Percentiles rank a stretch among this genome's conserved stretches.
phyloP scores from a whole-genome alignment of 495 filamentous ascomycete species.

The Stereocaulon alpinum region DNA sequence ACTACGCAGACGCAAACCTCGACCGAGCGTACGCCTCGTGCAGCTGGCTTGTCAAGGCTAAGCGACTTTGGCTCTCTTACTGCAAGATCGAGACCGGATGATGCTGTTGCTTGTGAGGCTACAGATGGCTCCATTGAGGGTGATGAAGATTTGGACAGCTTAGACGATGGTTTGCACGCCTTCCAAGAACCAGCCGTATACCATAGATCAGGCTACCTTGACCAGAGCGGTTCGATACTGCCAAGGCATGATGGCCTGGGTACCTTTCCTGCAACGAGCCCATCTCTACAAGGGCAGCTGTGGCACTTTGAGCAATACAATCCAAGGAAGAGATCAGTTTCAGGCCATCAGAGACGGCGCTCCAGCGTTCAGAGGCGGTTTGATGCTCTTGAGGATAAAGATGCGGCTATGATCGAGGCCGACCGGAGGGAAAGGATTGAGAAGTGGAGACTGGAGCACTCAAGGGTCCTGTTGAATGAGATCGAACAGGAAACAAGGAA shows the following conservation, averaged over 20 bases:
- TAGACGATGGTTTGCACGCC: slow-evolving; percentile 80
- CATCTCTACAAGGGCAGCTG: slow-evolving; percentile 60
- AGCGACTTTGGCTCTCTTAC: slow-evolving; percentile 80
- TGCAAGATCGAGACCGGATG: slow-evolving; percentile 37
- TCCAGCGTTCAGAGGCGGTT: slow-evolving; percentile 54
- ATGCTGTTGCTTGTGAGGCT: slow-evolving; percentile 39
- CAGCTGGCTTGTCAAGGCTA: slow-evolving; percentile 60
- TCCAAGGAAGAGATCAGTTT: slow-evolving; percentile 42
- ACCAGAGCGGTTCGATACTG: slow-evolving; percentile 53
- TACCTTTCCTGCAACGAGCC: slow-evolving; percentile 53
- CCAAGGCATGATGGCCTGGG: slow-evolving; percentile 89
- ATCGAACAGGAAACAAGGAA: slow-evolving; percentile 76
- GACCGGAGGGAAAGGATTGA: slow-evolving; percentile 78
- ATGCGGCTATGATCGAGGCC: slow-evolving; percentile 44
- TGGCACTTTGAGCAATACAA: slow-evolving; percentile 81
- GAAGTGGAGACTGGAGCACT: slow-evolving; percentile 86
- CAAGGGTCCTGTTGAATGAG: slow-evolving; percentile 69
- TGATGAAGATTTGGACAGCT: slow-evolving; percentile 76
- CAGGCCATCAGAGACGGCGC: slow-evolving; percentile 33
- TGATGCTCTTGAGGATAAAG: slow-evolving; percentile 55
- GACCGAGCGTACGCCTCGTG: slow-evolving; percentile 58
- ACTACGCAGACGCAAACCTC: slow-evolving; percentile 59
- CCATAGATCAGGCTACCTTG: slow-evolving; percentile 36
- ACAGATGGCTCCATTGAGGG: slow-evolving; percentile 51
- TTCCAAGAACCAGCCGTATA: slow-evolving; percentile 60